Evolutionary conservation across 352 stramenopile species (phyloP), one percentile per base, ranked within the genome.

Genomic region (Phytophthora vignae): DNA sequence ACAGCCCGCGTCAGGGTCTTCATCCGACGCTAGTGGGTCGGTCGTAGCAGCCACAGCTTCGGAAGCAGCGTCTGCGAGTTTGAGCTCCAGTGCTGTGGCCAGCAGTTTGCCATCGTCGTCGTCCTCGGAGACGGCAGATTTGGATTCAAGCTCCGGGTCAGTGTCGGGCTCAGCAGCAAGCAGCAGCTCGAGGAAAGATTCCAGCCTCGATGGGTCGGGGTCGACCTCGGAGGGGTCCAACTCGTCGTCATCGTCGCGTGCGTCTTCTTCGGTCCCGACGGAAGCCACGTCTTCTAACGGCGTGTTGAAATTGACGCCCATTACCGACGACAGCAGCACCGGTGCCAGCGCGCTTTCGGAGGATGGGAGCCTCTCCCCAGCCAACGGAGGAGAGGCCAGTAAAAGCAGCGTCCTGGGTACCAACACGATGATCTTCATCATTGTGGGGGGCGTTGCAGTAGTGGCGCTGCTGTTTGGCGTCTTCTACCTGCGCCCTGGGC

Each of bases 401-500:
- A 58, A 49, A 38, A 67, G 27, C 48, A 65, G 25, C 40, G 27
- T 61, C 14, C 50, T 81, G 52, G 54, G 54, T 29, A 57, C 60
- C 22, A 74, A 82, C 65, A 61, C 50, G 21, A 64, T 79, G 55
- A 68, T 70, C n/a, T 71, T 74, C 48, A 75, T 84, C 42, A 67
- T 79, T n/a, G 67, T 84, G 44, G 77, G 70, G 19, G 66, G 58
- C 27, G 58, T 73, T 25, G 66, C 54, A 22, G 59, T n/a, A 15
- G 64, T 81, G 25, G 77, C 77, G 27, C 64, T 84, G 11, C 21
- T 81, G 36, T 63, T 77, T 63, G 77, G 77, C 5, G 56, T 71
- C 59, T 69, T 84, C 49, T 79, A 77, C 29, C 60, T 84, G 11
- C 67, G 70, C 11, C 72, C 73, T 22, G 78, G 75, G 67, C 64